Conservation (phyloP, 2,329 filamentous ascomycete species). For the Paraconiothyrium brasiliense region DNA sequence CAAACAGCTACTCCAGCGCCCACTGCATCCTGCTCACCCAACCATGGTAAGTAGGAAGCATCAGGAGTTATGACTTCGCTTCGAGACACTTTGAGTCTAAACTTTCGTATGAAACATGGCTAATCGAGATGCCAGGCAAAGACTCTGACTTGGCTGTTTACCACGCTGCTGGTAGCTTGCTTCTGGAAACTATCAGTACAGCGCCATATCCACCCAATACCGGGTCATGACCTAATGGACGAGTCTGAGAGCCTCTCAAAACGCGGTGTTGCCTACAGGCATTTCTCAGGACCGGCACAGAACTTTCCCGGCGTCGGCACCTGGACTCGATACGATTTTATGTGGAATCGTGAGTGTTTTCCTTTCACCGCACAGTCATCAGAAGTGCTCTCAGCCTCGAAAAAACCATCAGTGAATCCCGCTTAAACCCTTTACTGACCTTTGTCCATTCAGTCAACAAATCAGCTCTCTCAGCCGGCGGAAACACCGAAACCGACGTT, state of each 20-base stretch:
- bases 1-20: too few species aligned
- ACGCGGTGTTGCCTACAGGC: neutral
- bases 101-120: neutral
- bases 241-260: neutral
- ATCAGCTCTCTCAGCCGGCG: constrained; percentile 13
- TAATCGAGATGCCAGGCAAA: neutral
- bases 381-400: too few species aligned
- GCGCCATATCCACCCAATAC: neutral
- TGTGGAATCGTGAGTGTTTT: constrained; percentile 17
- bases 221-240: neutral
- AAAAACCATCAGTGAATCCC: too few species aligned
- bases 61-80: too few species aligned
- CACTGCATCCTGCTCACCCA: too few species aligned
- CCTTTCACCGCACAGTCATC: too few species aligned
- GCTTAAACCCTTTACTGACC: neutral
- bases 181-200: neutral
- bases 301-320: constrained; percentile 21
- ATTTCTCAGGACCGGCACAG: constrained; percentile 19
- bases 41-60: too few species aligned
- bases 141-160: neutral
- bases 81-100: neutral
- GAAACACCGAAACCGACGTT: constrained; percentile 20
- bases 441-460: constrained; percentile 11
- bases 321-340: constrained; percentile 20
- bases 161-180: neutral